These are phyloP conservation scores for Phytophthora sp. DNA, from an alignment of 352 stramenopile genomes.

Conservation along the genomic window DNA sequence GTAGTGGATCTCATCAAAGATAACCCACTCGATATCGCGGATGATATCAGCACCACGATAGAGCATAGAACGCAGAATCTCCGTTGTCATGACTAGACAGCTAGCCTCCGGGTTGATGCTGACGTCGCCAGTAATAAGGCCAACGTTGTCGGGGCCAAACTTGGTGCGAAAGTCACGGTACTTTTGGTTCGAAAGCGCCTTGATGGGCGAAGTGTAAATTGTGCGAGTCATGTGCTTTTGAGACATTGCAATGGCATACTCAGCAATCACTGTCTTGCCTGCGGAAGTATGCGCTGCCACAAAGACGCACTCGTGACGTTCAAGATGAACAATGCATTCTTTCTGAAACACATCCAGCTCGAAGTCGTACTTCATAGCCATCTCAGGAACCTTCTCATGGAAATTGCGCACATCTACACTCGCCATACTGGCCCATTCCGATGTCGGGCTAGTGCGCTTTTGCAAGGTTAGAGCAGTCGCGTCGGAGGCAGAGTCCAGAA, in stretches of 20 bases:
- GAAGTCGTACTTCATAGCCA: slow-evolving; percentile 84
- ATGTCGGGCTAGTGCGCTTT: slow-evolving; percentile 27
- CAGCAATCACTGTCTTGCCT: slow-evolving; percentile 98
- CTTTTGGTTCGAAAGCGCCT: slow-evolving; percentile 98
- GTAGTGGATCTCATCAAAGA: slow-evolving; percentile 98
- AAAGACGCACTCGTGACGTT: slow-evolving; percentile 95
- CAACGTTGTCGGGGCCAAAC: slow-evolving; percentile 95
- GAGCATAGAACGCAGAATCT: slow-evolving; percentile 97
- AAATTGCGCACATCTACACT: slow-evolving; percentile 84
- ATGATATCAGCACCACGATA: slow-evolving; percentile 97
- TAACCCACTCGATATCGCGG: slow-evolving; percentile 98
- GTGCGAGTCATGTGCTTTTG: slow-evolving; percentile 91
- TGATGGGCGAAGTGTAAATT: slow-evolving; percentile 99
- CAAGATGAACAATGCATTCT: slow-evolving; percentile 94
- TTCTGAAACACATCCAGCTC: slow-evolving; percentile 98
- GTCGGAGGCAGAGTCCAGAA: slow-evolving; percentile 37
- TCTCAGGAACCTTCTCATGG: slow-evolving; percentile 80
- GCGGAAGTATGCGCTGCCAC: slow-evolving; percentile 97
- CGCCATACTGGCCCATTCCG: slow-evolving; percentile 78
- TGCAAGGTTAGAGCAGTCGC: slow-evolving; percentile 13
- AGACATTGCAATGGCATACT: slow-evolving; percentile 97
- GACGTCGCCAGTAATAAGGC: slow-evolving; percentile 98
- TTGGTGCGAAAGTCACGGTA: slow-evolving; percentile 97
- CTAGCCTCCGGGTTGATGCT: slow-evolving; percentile 95
- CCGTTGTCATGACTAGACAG: slow-evolving; percentile 98